Evolutionary conservation across 371 early-diverging fungal genomes (phyloP), one percentile per base, ranked within the genome.

Genomic region (Actinomucor elegans): DNA sequence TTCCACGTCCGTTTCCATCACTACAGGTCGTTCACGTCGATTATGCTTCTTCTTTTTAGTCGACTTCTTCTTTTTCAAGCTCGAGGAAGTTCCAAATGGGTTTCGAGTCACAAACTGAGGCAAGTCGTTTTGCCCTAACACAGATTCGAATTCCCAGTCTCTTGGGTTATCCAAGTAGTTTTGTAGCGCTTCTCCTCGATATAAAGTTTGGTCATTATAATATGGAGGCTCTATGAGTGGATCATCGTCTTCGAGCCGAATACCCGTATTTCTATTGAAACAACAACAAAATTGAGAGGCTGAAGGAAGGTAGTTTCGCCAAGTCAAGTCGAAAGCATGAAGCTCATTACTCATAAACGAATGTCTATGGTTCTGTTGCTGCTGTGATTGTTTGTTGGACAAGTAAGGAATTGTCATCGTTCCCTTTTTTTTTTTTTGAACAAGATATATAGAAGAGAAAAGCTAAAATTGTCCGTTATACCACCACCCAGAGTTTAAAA

Each of bases 291-390:
- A 50, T 15, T 63, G 66, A 12, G 61, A 55, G 21, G 50, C 18
- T 18, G 66, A 72, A 18, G 77, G 73, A 35, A 76, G 34, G 40
- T 76, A 76, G 37, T 76, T 73, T 44, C 62, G 57, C 77, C 77
- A 76, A 4, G 77, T 76, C 20, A 76, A 53, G 40, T 76, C 77
- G 52, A 76, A 76, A 8, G 69, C 73, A 49, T 72, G 53, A 26
- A 45, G 36, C 36, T 53, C 53, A 45, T 53, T 34, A 35, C 40
- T 40, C 14, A 38, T 20, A 7, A 40, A 40, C 17, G 40, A 38
- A 10, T 50, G 40, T 10, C 48, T 37, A n/a, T n/a, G n/a, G 18
- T 37, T 11, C 18, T 42, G 56, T 35, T 28, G 38, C 28, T 29
- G 44, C 40, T 58, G 52, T 23, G 11, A 31, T 34, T 53, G 48